Evolutionary conservation across 2,329 filamentous ascomycete species (phyloP).

Genomic region (Incumbomyces delicatus): DNA sequence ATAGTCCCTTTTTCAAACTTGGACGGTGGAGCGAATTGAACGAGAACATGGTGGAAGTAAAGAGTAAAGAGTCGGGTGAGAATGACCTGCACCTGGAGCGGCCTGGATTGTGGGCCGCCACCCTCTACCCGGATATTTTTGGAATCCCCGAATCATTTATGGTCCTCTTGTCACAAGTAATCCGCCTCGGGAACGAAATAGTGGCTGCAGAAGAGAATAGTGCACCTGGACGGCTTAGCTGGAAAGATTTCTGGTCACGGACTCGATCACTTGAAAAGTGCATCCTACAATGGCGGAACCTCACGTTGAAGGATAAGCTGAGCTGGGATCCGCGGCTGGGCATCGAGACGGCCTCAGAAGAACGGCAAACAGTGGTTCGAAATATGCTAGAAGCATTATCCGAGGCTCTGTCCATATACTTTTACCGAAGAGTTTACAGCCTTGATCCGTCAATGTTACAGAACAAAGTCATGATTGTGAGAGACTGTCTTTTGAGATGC

Average conservation of each 20-base stretch:
- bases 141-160: constrained; percentile 36
- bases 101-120: constrained; percentile 31
- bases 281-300: constrained; percentile 22
- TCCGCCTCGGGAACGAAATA: constrained; percentile 36
- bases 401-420: constrained; percentile 37
- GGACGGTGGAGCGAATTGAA: constrained; percentile 24
- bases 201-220: constrained; percentile 21
- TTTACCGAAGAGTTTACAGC: constrained; percentile 36
- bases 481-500: constrained; percentile 26
- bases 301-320: constrained; percentile 22
- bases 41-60: constrained; percentile 25
- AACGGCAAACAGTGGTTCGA: too few relatives aligned
- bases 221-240: constrained; percentile 6
- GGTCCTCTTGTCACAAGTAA: constrained; percentile 33
- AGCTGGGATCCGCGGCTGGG: too few relatives aligned
- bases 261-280: constrained; percentile 27
- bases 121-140: constrained; percentile 38
- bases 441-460: constrained; percentile 34
- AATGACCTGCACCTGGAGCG: constrained; percentile 37
- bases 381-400: constrained; percentile 27
- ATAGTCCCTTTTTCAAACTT: constrained; percentile 23
- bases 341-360: too few relatives aligned
- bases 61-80: constrained; percentile 32
- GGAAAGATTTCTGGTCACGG: constrained; percentile 26
- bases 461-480: constrained; percentile 27